phyloP scores from a whole-genome alignment of 495 filamentous ascomycete species.

The Evernia prunastri region DNA sequence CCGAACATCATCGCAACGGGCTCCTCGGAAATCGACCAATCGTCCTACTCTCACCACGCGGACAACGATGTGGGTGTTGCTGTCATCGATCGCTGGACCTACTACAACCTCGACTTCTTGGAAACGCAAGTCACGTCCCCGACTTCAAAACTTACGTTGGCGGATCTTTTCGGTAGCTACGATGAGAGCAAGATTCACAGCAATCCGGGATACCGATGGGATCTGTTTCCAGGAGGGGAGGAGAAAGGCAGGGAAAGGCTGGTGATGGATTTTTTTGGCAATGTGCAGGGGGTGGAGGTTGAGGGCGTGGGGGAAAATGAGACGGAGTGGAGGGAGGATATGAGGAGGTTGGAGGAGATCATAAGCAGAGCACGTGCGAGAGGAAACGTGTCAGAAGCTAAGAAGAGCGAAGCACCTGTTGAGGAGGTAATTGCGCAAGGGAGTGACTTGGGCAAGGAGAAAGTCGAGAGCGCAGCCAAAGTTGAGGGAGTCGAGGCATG shows the following conservation, averaged over 20 bases:
- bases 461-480: constrained; percentile 20
- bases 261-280: constrained; percentile 96
- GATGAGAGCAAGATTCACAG: constrained; percentile 92
- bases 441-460: background rate
- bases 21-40: constrained; percentile 87
- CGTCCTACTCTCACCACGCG: constrained; percentile 91
- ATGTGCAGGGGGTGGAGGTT: constrained; percentile 93
- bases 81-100: constrained; percentile 97
- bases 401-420: constrained; percentile 10
- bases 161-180: constrained; percentile 92
- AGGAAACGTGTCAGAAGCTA: constrained; percentile 5
- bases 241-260: constrained; percentile 60
- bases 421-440: background rate
- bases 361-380: constrained; percentile 16
- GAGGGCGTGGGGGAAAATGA: constrained; percentile 51
- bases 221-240: constrained; percentile 78
- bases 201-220: constrained; percentile 85
- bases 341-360: constrained; percentile 34
- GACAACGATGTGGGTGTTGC: constrained; percentile 97
- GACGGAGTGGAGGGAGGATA: constrained; percentile 64
- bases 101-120: constrained; percentile 96
- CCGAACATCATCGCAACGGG: constrained; percentile 96
- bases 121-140: constrained; percentile 82
- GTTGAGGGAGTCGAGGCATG: constrained; percentile 23
- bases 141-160: constrained; percentile 76